Percentiles rank a stretch among this genome's conserved stretches.
Evolutionary conservation across 169 alveolate species (phyloP).

Genomic region (Eimeria sp.): DNA sequence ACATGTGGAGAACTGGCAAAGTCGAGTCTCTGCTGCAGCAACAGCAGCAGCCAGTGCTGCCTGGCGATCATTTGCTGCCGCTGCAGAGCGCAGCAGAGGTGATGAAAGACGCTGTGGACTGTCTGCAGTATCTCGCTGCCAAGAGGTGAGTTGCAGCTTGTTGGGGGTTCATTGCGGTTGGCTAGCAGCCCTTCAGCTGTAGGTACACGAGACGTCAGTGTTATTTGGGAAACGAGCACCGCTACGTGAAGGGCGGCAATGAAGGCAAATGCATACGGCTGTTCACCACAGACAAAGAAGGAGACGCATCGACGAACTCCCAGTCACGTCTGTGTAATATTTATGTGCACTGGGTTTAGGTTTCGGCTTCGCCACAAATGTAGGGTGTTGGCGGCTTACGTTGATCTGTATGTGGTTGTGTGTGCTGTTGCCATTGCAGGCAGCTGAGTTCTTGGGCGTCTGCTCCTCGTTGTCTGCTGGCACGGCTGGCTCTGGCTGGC

Average conservation of each 20-base stretch:
- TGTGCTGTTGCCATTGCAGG: slow-evolving; percentile 8
- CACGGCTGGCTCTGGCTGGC: slow-evolving; percentile 21
- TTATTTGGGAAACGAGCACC: no score
- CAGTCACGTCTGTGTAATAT: neutral
- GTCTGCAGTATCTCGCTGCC: slow-evolving; percentile 70
- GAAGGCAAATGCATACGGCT: no score
- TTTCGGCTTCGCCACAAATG: no score
- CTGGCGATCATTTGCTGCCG: slow-evolving; percentile 41
- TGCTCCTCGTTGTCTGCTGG: slow-evolving; percentile 63
- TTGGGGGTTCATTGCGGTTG: neutral
- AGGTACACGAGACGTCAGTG: neutral
- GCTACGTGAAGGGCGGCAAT: no score
- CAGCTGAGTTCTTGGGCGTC: slow-evolving; percentile 79
- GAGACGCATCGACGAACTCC: neutral
- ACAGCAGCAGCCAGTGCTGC: slow-evolving; percentile 33
- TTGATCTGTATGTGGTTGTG: neutral
- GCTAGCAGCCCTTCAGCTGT: neutral
- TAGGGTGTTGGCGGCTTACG: no score
- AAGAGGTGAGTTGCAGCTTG: neutral
- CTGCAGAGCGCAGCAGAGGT: slow-evolving; percentile 76
- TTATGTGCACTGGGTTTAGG: no score
- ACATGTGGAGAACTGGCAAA: slow-evolving; percentile 20
- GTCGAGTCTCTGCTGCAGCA: slow-evolving; percentile 58
- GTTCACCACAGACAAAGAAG: no score
- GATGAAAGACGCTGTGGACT: slow-evolving; percentile 64